Conservation (phyloP, 225 moss, liverwort and hornwort genomes). For the Antitrichia curtipendula region DNA sequence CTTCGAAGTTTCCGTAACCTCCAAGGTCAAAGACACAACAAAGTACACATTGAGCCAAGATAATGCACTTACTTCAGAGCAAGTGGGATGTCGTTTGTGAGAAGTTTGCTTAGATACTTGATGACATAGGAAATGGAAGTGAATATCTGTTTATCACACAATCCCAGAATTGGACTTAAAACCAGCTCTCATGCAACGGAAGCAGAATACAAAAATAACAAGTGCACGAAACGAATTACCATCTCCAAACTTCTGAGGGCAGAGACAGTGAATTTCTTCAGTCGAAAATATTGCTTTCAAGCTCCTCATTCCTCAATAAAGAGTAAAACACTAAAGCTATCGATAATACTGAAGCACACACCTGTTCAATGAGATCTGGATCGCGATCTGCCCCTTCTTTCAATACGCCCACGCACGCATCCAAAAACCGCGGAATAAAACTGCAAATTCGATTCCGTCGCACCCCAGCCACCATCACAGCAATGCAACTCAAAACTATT, state of each 20-base stretch:
- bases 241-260: neutral
- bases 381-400: conserved; percentile 77
- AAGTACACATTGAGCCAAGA: neutral
- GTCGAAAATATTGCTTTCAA: neutral
- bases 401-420: conserved; percentile 52
- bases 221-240: neutral
- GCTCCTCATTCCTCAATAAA: neutral
- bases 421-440: conserved; percentile 56
- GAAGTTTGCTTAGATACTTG: conserved; percentile 68
- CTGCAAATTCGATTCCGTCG: conserved; percentile 25
- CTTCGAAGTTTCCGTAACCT: neutral
- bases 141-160: conserved; percentile 47
- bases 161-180: neutral
- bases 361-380: conserved; percentile 89
- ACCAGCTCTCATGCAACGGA: neutral
- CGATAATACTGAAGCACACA: neutral
- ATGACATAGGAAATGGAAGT: conserved; percentile 77
- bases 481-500: neutral
- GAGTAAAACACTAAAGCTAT: neutral
- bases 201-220: neutral
- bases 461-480: neutral
- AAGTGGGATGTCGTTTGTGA: conserved; percentile 67
- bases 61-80: conserved; percentile 55
- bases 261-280: neutral
- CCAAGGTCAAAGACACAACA: neutral